phyloP scores from a whole-genome alignment of 257 asterid species.

The Verbena officinalis region DNA sequence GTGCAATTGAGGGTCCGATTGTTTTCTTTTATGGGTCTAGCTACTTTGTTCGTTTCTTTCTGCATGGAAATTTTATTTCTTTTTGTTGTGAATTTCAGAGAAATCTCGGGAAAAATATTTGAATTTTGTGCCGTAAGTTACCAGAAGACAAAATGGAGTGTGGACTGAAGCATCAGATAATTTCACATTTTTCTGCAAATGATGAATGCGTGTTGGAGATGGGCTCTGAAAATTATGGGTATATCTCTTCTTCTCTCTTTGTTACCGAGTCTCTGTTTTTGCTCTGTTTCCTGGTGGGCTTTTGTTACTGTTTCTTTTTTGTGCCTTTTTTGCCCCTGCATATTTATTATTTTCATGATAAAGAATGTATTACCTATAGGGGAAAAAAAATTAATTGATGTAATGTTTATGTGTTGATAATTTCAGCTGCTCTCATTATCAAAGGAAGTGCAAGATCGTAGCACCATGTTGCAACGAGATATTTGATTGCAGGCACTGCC shows the following conservation, averaged over 20 bases:
- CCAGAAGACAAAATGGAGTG: conserved; percentile 32
- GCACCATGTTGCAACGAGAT: conserved; percentile 80
- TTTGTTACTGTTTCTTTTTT: neutral
- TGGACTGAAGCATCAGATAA: conserved; percentile 31
- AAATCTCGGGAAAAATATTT: neutral
- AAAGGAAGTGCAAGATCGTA: conserved; percentile 66
- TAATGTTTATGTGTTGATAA: neutral
- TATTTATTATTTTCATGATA: too few relatives aligned
- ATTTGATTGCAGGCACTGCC: conserved; percentile 86
- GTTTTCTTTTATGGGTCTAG: neutral
- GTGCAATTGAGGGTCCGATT: conserved; percentile 3
- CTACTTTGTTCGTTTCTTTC: neutral
- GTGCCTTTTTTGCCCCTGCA: neutral
- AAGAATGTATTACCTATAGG: neutral
- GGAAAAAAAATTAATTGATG: neutral
- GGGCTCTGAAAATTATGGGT: conserved; percentile 40
- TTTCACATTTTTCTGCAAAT: conserved; percentile 26
- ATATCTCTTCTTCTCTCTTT: too few relatives aligned
- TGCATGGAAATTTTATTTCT: neutral
- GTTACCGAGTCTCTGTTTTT: neutral
- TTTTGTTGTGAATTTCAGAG: conserved; percentile 6
- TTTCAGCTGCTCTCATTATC: conserved; percentile 68
- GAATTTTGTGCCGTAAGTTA: neutral
- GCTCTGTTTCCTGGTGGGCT: neutral
- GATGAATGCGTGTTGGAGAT: conserved; percentile 33